These are phyloP conservation scores for Leccinum ponderosum DNA, from an alignment of 1,284 basidiomycete genomes.

Conservation along the genomic window DNA sequence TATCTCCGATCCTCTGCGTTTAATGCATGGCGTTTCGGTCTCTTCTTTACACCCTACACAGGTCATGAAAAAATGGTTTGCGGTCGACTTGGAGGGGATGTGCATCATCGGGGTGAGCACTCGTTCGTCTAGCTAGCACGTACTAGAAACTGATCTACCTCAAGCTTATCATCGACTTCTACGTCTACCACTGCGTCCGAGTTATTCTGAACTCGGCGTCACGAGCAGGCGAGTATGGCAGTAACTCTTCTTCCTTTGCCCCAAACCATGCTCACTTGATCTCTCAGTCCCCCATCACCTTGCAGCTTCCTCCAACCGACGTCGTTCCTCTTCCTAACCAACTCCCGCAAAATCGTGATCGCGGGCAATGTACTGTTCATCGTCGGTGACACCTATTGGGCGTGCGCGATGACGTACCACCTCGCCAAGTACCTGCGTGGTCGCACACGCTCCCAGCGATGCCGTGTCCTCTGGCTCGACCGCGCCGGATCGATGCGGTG, in stretches of 20 bases:
- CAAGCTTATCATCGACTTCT: slow-evolving; percentile 31
- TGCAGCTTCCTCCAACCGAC: slow-evolving; percentile 12
- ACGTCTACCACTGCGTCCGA: slow-evolving; percentile 28
- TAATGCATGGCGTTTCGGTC: neutral
- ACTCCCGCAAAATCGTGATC: slow-evolving; percentile 12
- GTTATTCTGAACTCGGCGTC: slow-evolving; percentile 5
- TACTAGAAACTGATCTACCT: slow-evolving; percentile 6
- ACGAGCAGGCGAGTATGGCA: slow-evolving; percentile 20
- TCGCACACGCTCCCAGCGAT: neutral
- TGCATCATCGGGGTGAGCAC: slow-evolving; percentile 26
- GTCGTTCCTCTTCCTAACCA: slow-evolving; percentile 18
- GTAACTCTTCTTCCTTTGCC: neutral
- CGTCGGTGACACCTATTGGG: slow-evolving; percentile 24
- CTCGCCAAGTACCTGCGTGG: slow-evolving; percentile 12
- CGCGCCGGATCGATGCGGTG: slow-evolving; percentile 21
- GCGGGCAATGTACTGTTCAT: slow-evolving; percentile 28
- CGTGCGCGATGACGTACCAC: slow-evolving; percentile 25
- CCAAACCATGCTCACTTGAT: neutral
- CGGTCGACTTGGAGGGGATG: slow-evolving; percentile 14
- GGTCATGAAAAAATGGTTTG: slow-evolving; percentile 6
- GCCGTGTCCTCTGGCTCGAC: slow-evolving; percentile 1
- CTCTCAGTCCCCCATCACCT: neutral
- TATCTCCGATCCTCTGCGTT: neutral
- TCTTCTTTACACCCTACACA: neutral
- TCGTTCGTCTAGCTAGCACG: neutral